Base-by-base conservation (phyloP, 2,329 filamentous ascomycete genomes). In the Aspergillus awamori region DNA sequence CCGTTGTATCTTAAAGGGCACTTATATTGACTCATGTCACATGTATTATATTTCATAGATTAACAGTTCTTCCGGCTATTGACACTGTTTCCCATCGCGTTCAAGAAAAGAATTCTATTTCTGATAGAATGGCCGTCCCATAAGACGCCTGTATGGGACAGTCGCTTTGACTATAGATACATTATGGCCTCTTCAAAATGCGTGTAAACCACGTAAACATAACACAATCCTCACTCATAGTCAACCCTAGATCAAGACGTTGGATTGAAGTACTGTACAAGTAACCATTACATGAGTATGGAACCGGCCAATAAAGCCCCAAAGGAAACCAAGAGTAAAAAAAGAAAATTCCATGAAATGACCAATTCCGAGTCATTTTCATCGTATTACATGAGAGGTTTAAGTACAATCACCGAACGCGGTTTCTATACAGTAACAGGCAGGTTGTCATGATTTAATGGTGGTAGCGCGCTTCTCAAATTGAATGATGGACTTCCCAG, bases 401-500 rank as follows among this genome's bases (percentile, higher is more conserved):
- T 8, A n/a, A 30, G 15, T 17, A 13, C 39, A 43, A 43, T 43
- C 39, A 45, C 33, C 11, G 11, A 36, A 36, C 10, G 33, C 33
- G 33, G 33, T 58, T 47, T 26, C 53, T n/a, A 17, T 41, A 15
- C 15, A 24, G 30, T 57, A 22, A 56, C 17, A 52, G 28, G 30
- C 22, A 30, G 52, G 47, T 28, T 53, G 58, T 67, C 59, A 75
- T 65, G 66, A 65, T 59, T 76, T 77, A 43, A 55, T 53, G 38
- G 59, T 17, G 10, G 28, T 17, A 49, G 69, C 65, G 53, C 76
- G 74, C 67, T 71, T 76, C 82, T 96, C 90, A 87, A 90, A 97
- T 75, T 85, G 82, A 53, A 96, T 86, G 54, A 87, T 82, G 49
- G 89, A 89, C 45, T 89, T 89, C 75, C 89, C 86, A 55, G 90